Evolutionary conservation across 805 yeast species (phyloP), one percentile per base, ranked within the genome.

Genomic region (Pichia phayaonensis): DNA sequence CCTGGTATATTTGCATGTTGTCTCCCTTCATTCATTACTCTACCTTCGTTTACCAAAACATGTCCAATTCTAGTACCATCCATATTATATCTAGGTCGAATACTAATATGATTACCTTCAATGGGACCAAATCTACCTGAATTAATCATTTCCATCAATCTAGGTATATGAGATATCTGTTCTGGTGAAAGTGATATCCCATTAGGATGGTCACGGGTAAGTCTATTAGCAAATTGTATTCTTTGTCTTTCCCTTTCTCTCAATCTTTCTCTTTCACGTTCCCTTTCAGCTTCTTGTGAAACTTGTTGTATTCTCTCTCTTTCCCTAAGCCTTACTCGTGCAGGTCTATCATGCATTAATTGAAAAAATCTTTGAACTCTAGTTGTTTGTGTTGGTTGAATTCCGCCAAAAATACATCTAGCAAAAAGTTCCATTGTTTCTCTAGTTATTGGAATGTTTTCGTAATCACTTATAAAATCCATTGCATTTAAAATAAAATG

Each of bases 351-450:
- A 43, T 59, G 57, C 52, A 58, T 53, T 44, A 61, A 40, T 45
- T 63, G 66, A 54, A 64, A 65, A 49, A 66, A 64, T 44, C 68
- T 48, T 51, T 66, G 68, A 27, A 64, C 57, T 38, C 63, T 51
- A 20, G 68, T 65, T 15, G 62, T 58, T 45, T 64, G 63, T 34
- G 59, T 62, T 18, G 60, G 60, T 27, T 66, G 67, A 8, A 63
- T 51, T 20, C 66, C 57, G 2, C 60, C 55, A 47, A 65, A 62
- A 3, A 65, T 65, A 51, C 64, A 58, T 42, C 62, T 56, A 11
- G 65, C 63, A 56, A 65, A 65, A n/a, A 58, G 45, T n/a, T 61
- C 63, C 31, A 66, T 52, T 12, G 59, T 59, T 16, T 59, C 59
- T 20, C 60, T 47, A 31, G 18, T 24, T 26, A 54, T 46, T 12